Percentiles rank a stretch among this genome's conserved stretches.
Conservation (phyloP, 2,329 filamentous ascomycete species). For the Diaporthe vaccinii region DNA sequence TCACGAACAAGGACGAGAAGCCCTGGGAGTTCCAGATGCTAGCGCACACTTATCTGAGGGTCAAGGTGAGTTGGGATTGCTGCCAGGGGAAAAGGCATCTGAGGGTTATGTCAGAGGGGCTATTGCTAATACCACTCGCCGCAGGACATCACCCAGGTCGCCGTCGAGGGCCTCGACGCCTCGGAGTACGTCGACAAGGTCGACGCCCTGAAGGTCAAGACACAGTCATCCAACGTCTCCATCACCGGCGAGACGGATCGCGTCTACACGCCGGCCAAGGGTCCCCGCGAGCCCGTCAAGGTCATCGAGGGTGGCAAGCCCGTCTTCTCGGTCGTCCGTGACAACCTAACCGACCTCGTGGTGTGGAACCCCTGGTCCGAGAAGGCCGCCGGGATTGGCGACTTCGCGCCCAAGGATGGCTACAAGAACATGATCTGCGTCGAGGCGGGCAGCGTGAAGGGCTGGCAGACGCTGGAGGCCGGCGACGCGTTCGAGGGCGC, state of each 20-base stretch:
- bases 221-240: conserved; percentile 73
- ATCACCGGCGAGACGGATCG: conserved; percentile 88
- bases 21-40: conserved; percentile 93
- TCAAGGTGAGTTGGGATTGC: conserved; percentile 73
- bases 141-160: conserved; percentile 83
- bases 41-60: conserved; percentile 89
- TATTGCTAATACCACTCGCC: not conserved
- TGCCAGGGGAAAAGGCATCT: not conserved
- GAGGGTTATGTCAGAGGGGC: not conserved
- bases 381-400: conserved; percentile 84
- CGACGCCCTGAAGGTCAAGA: conserved; percentile 73
- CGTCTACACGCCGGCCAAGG: conserved; percentile 81
- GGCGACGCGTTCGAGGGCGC: conserved; percentile 77
- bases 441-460: conserved; percentile 86
- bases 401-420: conserved; percentile 90
- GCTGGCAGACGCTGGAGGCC: conserved; percentile 87
- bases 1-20: conserved; percentile 87
- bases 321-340: conserved; percentile 81
- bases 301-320: conserved; percentile 75
- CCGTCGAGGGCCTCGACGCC: conserved; percentile 81
- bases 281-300: conserved; percentile 68
- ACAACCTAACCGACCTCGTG: conserved; percentile 89
- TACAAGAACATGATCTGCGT: conserved; percentile 96
- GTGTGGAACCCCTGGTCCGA: conserved; percentile 98
- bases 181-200: conserved; percentile 89